Conservation (phyloP, 176 grass and related monocot genomes). For the Triticum timopheevii region DNA sequence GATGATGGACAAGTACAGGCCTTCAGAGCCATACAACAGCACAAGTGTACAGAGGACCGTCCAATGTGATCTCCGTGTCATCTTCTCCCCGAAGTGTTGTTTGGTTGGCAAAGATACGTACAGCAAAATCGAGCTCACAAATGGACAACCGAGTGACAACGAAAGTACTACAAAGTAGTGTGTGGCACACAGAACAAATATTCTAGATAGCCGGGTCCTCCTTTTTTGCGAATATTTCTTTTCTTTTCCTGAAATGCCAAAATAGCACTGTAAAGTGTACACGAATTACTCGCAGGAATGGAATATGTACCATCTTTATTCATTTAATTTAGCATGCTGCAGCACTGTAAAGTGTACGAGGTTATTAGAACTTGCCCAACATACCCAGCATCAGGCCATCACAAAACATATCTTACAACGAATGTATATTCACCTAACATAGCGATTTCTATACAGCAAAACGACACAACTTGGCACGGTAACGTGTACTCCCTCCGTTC, state of each 20-base stretch:
- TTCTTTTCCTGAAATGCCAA: background rate
- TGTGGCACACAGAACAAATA: background rate
- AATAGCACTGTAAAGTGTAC: background rate
- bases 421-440: conserved; percentile 18
- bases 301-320: conserved; percentile 1
- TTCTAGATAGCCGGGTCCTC: background rate
- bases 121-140: background rate
- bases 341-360: background rate
- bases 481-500: too few relatives aligned
- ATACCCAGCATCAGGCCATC: background rate
- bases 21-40: background rate
- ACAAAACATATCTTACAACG: background rate
- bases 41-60: background rate
- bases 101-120: background rate
- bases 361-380: background rate
- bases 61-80: background rate
- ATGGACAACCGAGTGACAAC: background rate
- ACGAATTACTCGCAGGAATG: background rate
- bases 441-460: conserved; percentile 45
- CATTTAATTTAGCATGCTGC: background rate
- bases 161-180: background rate
- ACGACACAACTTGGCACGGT: background rate
- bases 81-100: background rate
- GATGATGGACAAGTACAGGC: too few relatives aligned
- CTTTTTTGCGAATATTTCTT: too few relatives aligned